These are phyloP conservation scores for Colletotrichum sp. DNA, from an alignment of 2,329 filamentous ascomycete species.

Conservation along the genomic window DNA sequence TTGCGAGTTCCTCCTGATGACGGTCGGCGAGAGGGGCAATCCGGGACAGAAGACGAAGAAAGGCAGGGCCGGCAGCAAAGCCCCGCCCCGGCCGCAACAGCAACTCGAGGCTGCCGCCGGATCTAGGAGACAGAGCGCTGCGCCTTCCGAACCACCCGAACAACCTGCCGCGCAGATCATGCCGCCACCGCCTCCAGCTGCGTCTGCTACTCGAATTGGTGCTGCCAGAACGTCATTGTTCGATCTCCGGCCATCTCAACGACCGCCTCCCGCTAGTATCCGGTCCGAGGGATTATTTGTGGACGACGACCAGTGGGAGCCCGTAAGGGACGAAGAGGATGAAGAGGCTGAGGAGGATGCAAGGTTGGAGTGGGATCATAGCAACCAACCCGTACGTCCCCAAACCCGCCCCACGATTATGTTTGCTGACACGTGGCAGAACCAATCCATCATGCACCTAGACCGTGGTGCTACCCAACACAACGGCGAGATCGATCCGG, in stretches of 20 bases:
- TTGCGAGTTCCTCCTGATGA: slow-evolving; percentile 85
- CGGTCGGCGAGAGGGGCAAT: slow-evolving; percentile 69
- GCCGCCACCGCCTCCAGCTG: slow-evolving; percentile 31
- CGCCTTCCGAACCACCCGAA: slow-evolving; percentile 36
- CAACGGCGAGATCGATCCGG: slow-evolving; percentile 27
- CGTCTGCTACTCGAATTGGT: neutral
- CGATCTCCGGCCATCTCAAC: slow-evolving; percentile 58
- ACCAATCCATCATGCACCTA: slow-evolving; percentile 48
- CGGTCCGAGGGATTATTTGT: slow-evolving; percentile 75
- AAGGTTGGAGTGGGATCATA: slow-evolving; percentile 77
- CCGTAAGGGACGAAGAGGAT: slow-evolving; percentile 62
- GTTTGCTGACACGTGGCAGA: slow-evolving; percentile 42
- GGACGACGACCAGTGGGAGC: slow-evolving; percentile 80
- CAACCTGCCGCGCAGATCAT: slow-evolving; percentile 29
- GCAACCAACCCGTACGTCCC: slow-evolving; percentile 63
- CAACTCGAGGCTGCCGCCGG: slow-evolving; percentile 49
- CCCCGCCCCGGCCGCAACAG: slow-evolving; percentile 39
- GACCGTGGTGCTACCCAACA: slow-evolving; percentile 39
- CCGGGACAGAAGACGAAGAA: slow-evolving; percentile 53
- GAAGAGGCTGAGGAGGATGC: slow-evolving; percentile 70
- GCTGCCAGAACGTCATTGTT: slow-evolving; percentile 30
- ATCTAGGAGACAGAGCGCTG: slow-evolving; percentile 48
- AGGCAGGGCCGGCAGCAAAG: slow-evolving; percentile 40
- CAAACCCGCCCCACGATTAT: neutral
- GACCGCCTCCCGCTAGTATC: slow-evolving; percentile 60